Evolutionary conservation across 2,329 filamentous ascomycete species (phyloP), one percentile per base, ranked within the genome.

Genomic region (Fusarium denticulatum): DNA sequence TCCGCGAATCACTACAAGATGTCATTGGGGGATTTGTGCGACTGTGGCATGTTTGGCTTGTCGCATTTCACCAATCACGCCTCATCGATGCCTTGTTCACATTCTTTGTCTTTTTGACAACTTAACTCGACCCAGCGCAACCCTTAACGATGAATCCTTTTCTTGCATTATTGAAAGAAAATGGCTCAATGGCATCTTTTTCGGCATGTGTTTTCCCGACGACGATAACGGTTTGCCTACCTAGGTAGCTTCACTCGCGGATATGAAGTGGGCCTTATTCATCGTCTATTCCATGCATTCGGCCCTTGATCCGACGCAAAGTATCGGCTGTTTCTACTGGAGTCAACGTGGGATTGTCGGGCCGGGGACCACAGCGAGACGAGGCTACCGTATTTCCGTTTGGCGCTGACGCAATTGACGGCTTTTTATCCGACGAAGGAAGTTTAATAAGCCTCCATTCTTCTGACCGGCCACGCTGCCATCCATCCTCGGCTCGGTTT

Each of bases 151-250:
- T 55, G 14, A 45, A 70, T 39, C 49, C 18, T 62, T 60, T 52
- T 24, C 12, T 57, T 57, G 49, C 64, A 59, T 64, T n/a, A 34
- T 68, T 56, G 59, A 62, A 28, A 67, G 59, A 60, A 28, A 68
- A 61, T 75, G 74, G 74, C 73, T 73, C 72, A 67, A 75, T 69
- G 34, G n/a, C 39, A 52, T 67, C 64, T 74, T 62, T 74, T 60
- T 64, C 69, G 69, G 60, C 60, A 71, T 64, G 57, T 50, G 52
- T 43, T 52, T 55, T 30, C 64, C 66, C 57, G 66, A 69, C 64
- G 49, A 42, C 57, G 30, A 58, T 49, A 58, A 58, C n/a, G 24
- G 28, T 36, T 26, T 30, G 36, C 36, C 36, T 37, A 37, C 16
- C 36, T 37, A 32, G 5, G 13, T 36, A 14, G 26, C 45, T 20